Base-by-base conservation (phyloP, 1,284 basidiomycete genomes). In the Phylloporus sp. region DNA sequence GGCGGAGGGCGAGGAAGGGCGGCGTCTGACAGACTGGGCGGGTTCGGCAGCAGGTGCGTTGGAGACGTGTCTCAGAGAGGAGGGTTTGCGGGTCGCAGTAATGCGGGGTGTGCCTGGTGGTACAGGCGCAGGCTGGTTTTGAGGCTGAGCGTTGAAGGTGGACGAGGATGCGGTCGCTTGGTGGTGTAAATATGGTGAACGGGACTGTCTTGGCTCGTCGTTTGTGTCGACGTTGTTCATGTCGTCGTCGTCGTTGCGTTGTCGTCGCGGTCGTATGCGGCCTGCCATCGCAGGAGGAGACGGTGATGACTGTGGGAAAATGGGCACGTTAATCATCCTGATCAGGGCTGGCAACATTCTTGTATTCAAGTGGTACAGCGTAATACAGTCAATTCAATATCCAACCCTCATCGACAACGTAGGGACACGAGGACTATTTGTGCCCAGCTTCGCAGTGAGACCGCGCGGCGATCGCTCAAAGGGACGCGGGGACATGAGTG, bases 131-230 rank as follows among this genome's bases (percentile, higher is more conserved):
- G 68, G 54, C 6, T 12, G 52, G 12, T 10, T 24, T 63, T 6
- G 58, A 50, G 2, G 61, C 40, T 49, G 11, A 20, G 55, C 59
- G 62, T 74, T 77, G 53, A 75, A 75, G 13, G 73, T 75, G 42
- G 76, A 75, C 6, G 76, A 67, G 3, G 73, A 75, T 11, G 73
- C 73, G 11, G 74, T 77, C 1, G 73, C 73, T 17, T 74, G 73
- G 61, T 76, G 73, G 1, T 75, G 74, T 50, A 76, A 53, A 46
- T 75, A 75, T 13, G 73, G 73, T 0, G 76, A 77, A 42, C 69
- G 75, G 31, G 65, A 59, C n/a, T 50, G 64, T 4, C 34, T 11
- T 0, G 47, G 67, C 22, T 71, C 69, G 47, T 74, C 73, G 46
- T 54, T 64, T 6, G 53, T 18, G 26, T 67, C 66, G 1, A 56